A percentile compares a stretch with the other conserved stretches of the same genome.
phyloP scores from a whole-genome alignment of 352 stramenopile genomes.

The Phytopythium vexans region DNA sequence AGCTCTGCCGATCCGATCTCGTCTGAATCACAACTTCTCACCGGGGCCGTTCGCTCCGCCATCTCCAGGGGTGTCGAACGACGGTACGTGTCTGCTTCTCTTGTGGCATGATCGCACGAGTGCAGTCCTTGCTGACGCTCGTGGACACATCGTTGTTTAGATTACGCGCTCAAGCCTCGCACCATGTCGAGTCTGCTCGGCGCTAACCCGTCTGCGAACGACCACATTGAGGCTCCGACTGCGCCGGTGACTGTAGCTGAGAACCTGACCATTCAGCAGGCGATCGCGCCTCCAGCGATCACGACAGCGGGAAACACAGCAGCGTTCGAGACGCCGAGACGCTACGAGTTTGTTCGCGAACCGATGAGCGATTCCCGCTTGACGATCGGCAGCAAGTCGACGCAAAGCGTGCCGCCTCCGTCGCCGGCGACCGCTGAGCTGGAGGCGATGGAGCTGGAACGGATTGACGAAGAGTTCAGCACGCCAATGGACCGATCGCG shows the following conservation, averaged over 20 bases:
- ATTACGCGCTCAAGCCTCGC: conserved; percentile 41
- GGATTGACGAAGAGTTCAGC: conserved; percentile 83
- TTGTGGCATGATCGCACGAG: no score
- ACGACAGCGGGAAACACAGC: conserved; percentile 23
- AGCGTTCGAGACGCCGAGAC: conserved; percentile 60
- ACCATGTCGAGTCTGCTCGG: conserved; percentile 16
- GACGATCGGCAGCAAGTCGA: conserved; percentile 15
- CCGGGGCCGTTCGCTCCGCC: conserved; percentile 19
- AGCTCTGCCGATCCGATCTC: conserved; percentile 38
- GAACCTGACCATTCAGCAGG: conserved; percentile 25
- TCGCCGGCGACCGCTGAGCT: conserved; percentile 65
- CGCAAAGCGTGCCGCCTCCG: conserved; percentile 17
- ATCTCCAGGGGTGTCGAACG: conserved; percentile 25
- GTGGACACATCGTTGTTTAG: conserved; percentile 10
- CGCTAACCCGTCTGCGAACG: conserved; percentile 14
- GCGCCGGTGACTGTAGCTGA: conserved; percentile 8
- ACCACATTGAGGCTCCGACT: conserved; percentile 16
- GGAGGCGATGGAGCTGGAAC: conserved; percentile 71
- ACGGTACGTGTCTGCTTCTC: conserved; percentile 23
- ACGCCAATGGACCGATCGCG: conserved; percentile 54
- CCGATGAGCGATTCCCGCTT: conserved; percentile 60
- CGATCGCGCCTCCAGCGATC: conserved; percentile 26
- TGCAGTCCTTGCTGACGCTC: no score
- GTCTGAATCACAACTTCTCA: conserved; percentile 49
- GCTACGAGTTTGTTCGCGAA: conserved; percentile 77